Conservation (phyloP, 495 filamentous ascomycete genomes). For the Penicillium desertorum region DNA sequence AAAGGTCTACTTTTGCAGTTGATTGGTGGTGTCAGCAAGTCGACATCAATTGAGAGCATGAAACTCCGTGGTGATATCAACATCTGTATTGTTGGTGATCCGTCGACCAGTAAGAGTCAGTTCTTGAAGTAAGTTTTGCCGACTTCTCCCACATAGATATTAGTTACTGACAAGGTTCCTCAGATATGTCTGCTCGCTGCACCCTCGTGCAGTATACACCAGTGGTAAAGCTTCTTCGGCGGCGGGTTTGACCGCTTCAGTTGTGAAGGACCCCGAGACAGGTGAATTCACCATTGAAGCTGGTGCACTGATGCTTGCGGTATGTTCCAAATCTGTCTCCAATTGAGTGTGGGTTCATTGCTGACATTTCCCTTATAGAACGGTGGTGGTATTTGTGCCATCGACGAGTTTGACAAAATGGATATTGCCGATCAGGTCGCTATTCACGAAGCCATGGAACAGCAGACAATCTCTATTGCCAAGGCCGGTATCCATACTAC, state of each 20-base stretch:
- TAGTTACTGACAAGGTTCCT: conserved; percentile 7
- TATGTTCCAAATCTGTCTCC: conserved; percentile 42
- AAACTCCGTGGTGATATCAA: conserved; percentile 95
- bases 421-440: conserved; percentile 96
- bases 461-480: conserved; percentile 99
- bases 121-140: conserved; percentile 72
- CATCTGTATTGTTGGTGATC: conserved; percentile 97
- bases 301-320: conserved; percentile 95
- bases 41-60: conserved; percentile 83
- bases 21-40: conserved; percentile 87
- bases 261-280: conserved; percentile 97
- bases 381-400: conserved; percentile 83
- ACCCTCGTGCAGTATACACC: conserved; percentile 95
- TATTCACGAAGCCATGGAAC: conserved; percentile 99
- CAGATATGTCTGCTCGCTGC: conserved; percentile 87
- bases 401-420: conserved; percentile 99
- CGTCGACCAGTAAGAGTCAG: conserved; percentile 96
- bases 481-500: conserved; percentile 99
- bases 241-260: conserved; percentile 94
- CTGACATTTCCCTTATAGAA: conserved; percentile 30
- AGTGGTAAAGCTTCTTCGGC: conserved; percentile 97
- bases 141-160: background rate
- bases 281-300: conserved; percentile 99
- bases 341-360: background rate
- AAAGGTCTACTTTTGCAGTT: conserved; percentile 93